Percentiles rank a stretch among this genome's conserved stretches.
Evolutionary conservation across 139 green algal species (phyloP).

Genomic region (Zygnema circumcarinatum): DNA sequence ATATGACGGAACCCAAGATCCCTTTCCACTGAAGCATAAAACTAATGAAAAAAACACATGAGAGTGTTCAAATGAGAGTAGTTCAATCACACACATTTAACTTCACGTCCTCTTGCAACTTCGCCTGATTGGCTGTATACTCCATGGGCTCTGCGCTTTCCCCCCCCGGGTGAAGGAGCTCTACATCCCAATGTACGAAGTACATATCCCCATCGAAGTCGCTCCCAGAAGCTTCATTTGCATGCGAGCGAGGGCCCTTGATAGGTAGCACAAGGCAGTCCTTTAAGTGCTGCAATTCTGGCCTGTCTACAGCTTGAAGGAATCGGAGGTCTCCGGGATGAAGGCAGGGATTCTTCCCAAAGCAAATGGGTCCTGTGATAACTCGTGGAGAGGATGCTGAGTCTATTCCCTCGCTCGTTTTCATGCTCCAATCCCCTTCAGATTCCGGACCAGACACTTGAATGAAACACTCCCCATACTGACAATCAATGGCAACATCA

Average conservation of each 20-base stretch:
- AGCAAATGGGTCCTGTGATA: slow-evolving; percentile 45
- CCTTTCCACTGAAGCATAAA: no score
- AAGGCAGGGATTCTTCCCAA: slow-evolving; percentile 67
- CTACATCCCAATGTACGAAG: slow-evolving; percentile 52
- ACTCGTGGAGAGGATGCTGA: not conserved
- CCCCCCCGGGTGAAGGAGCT: slow-evolving; percentile 26
- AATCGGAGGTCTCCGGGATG: slow-evolving; percentile 63
- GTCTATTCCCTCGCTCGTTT: not conserved
- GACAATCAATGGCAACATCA: not conserved
- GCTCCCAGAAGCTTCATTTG: slow-evolving; percentile 51
- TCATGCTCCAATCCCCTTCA: not conserved
- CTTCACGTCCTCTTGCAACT: no score
- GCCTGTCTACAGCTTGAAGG: slow-evolving; percentile 58
- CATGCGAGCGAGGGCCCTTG: slow-evolving; percentile 47
- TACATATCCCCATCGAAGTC: slow-evolving; percentile 66
- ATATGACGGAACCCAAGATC: no score
- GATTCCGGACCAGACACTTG: slow-evolving; percentile 7
- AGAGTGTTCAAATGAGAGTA: no score
- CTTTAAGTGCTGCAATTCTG: slow-evolving; percentile 42
- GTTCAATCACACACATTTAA: no score
- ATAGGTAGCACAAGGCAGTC: slow-evolving; percentile 62
- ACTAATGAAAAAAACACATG: no score
- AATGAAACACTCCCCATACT: slow-evolving; percentile 47
- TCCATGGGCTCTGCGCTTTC: slow-evolving; percentile 47
- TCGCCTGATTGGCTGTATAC: slow-evolving; percentile 48